Conservation (phyloP, 2,329 filamentous ascomycete genomes). For the Arthroderma uncinatum region DNA sequence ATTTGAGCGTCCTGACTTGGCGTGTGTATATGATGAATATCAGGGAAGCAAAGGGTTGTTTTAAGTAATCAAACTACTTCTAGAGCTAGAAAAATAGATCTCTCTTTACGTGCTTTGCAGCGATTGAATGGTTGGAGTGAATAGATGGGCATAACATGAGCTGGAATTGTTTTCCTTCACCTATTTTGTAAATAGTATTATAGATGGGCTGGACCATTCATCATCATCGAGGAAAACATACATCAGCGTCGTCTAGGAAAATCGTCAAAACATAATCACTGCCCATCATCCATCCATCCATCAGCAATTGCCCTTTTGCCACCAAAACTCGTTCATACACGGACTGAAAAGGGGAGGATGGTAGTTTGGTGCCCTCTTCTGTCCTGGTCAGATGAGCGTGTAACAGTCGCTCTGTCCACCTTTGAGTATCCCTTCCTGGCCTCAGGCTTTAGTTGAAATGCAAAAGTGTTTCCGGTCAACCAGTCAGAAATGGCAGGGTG, state of each 20-base stretch:
- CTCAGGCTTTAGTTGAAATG: neutral
- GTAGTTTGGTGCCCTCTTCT: neutral
- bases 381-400: neutral
- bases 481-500: neutral
- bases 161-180: neutral
- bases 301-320: neutral
- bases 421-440: neutral
- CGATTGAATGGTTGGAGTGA: too few species aligned
- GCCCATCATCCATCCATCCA: neutral
- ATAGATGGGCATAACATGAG: neutral
- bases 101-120: too few species aligned
- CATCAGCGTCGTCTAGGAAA: neutral
- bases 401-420: neutral
- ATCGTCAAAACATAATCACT: slow-evolving; percentile 1
- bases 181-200: neutral
- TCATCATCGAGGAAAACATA: neutral
- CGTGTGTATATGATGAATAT: too few species aligned
- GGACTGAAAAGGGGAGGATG: neutral
- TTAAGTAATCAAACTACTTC: too few species aligned
- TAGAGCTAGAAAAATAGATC: too few species aligned
- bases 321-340: neutral
- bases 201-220: neutral
- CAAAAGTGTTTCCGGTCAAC: neutral
- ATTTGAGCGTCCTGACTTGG: too few species aligned
- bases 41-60: too few species aligned